Conservation (phyloP, 345 rosid genomes). For the Brassica rapa region DNA sequence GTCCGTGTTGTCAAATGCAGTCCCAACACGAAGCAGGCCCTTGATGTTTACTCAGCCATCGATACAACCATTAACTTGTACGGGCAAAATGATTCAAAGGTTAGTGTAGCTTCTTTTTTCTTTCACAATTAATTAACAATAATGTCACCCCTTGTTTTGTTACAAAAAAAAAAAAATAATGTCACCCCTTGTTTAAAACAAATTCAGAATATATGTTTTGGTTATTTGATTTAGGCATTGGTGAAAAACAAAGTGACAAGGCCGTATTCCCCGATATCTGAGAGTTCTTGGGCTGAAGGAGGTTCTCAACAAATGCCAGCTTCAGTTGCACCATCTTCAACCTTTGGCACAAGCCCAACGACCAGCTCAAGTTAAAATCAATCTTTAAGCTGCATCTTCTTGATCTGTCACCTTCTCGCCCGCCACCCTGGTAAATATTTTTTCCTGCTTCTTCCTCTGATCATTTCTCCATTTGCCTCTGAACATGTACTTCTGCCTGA, state of each 20-base stretch:
- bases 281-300: slow-evolving; percentile 58
- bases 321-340: slow-evolving; percentile 51
- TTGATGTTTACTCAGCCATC: slow-evolving; percentile 66
- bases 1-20: slow-evolving; percentile 71
- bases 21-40: slow-evolving; percentile 70
- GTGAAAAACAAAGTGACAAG: slow-evolving; percentile 70
- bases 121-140: neutral
- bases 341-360: slow-evolving; percentile 55
- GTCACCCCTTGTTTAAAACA: neutral
- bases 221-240: slow-evolving; percentile 52
- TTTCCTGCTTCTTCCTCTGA: neutral
- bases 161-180: too few relatives aligned
- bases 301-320: slow-evolving; percentile 58
- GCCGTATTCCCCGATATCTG: slow-evolving; percentile 76
- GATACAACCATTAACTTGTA: slow-evolving; percentile 67
- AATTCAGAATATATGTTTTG: neutral
- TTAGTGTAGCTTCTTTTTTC: slow-evolving; percentile 38
- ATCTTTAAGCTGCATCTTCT: slow-evolving; percentile 4
- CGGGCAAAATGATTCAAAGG: slow-evolving; percentile 60
- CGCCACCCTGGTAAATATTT: slow-evolving; percentile 19
- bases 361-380: slow-evolving; percentile 24
- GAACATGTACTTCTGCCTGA: neutral
- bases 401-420: neutral
- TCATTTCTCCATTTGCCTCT: neutral
- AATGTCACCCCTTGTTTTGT: neutral